Evolutionary conservation across 352 stramenopile genomes (phyloP).

Genomic region (Phytophthora hybrid): DNA sequence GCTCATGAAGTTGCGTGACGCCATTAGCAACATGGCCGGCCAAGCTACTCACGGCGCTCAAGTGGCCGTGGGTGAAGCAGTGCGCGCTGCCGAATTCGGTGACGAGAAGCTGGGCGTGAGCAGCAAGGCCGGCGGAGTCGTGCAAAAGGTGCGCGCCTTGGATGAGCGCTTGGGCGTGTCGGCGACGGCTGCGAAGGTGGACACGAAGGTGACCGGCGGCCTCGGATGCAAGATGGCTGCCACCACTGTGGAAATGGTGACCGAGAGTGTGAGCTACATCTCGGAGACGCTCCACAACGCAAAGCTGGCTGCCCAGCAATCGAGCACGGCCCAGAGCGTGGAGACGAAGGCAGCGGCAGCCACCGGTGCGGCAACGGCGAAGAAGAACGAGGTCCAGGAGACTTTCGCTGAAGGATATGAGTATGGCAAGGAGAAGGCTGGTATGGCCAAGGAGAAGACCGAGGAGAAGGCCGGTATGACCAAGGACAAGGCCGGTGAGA

Average conservation of each 20-base stretch:
- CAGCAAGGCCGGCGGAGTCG: conserved; percentile 47
- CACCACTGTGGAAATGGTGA: conserved; percentile 68
- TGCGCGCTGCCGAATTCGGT: conserved; percentile 54
- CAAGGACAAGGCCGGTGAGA: conserved; percentile 23
- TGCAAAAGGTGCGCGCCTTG: conserved; percentile 59
- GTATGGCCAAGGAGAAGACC: conserved; percentile 31
- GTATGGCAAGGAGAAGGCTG: conserved; percentile 40
- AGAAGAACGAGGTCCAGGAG: conserved; percentile 37
- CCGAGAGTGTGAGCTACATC: conserved; percentile 73
- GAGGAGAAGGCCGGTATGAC: conserved; percentile 28
- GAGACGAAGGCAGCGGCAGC: conserved; percentile 46
- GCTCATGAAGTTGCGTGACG: conserved; percentile 51
- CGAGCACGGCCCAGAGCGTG: conserved; percentile 45
- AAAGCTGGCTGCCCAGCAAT: conserved; percentile 61
- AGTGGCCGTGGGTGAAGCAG: conserved; percentile 54
- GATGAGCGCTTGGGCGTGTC: conserved; percentile 68
- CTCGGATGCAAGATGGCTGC: conserved; percentile 59
- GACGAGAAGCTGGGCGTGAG: conserved; percentile 65
- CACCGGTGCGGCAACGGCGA: conserved; percentile 32
- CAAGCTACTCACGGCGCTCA: conserved; percentile 35
- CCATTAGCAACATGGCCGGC: conserved; percentile 49
- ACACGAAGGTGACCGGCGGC: conserved; percentile 71
- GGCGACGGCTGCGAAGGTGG: conserved; percentile 61
- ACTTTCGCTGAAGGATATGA: conserved; percentile 35
- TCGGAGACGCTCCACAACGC: conserved; percentile 69